Conservation (phyloP, 2,329 filamentous ascomycete genomes). For the Aspergillus pseudoglaucus region DNA sequence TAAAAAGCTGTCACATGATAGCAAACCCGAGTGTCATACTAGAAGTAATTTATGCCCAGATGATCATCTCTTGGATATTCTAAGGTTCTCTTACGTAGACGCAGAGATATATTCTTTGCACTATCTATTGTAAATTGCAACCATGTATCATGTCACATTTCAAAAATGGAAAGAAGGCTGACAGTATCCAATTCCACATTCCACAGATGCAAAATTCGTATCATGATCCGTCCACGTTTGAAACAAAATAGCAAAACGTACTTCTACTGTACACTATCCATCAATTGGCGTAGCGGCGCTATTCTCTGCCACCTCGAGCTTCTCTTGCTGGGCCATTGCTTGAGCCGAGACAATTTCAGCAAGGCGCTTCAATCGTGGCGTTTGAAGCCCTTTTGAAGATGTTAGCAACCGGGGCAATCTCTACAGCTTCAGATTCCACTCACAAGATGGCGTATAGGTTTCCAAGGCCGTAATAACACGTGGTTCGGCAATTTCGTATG, state of each 20-base stretch:
- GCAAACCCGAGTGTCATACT: too few relatives aligned
- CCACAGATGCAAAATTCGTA: constrained; percentile 4
- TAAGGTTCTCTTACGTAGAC: too few relatives aligned
- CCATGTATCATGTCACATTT: constrained; percentile 60
- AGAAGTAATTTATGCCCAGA: too few relatives aligned
- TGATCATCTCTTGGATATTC: too few relatives aligned
- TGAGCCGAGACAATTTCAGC: constrained; percentile 98
- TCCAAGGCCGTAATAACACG: constrained; percentile 92
- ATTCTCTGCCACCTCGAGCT: constrained; percentile 50
- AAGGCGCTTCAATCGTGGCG: constrained; percentile 83
- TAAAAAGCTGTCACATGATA: too few relatives aligned
- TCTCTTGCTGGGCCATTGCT: constrained; percentile 91
- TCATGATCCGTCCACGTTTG: constrained; percentile 19
- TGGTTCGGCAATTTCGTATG: constrained; percentile 96
- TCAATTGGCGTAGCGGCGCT: constrained; percentile 19
- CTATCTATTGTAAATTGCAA: constrained; percentile 58
- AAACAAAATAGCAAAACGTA: constrained; percentile 12
- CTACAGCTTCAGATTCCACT: constrained; percentile 34
- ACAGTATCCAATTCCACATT: neutral
- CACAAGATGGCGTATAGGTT: constrained; percentile 96
- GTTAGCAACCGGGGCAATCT: constrained; percentile 14
- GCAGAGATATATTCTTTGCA: neutral
- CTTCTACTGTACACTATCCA: constrained; percentile 21
- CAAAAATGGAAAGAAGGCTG: neutral
- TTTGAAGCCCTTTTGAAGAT: constrained; percentile 72